phyloP scores from a whole-genome alignment of 805 yeast species.

The Candida broadrunensis region DNA sequence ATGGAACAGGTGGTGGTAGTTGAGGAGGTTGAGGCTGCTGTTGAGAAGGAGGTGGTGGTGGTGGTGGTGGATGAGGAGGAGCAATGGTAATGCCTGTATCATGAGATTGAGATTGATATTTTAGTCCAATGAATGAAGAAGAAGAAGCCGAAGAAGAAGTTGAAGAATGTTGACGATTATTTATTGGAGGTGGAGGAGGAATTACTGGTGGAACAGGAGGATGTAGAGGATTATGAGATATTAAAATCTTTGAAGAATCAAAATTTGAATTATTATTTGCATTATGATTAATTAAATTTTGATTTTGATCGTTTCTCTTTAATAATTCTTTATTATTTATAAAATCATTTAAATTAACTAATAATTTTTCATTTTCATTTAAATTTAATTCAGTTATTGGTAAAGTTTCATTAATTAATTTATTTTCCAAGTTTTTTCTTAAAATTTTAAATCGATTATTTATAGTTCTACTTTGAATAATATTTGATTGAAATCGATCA shows the following conservation, averaged over 20 bases:
- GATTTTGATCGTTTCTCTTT: constrained; percentile 4
- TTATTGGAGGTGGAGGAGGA: too few relatives aligned
- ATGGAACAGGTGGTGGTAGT: not conserved
- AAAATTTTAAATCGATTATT: constrained; percentile 21
- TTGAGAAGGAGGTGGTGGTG: constrained; percentile 1
- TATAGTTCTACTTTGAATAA: constrained; percentile 23
- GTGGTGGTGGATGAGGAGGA: too few relatives aligned
- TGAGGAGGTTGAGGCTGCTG: constrained; percentile 3
- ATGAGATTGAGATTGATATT: too few relatives aligned
- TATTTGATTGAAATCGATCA: constrained; percentile 10
- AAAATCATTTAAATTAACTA: constrained; percentile 14
- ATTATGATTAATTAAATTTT: too few relatives aligned
- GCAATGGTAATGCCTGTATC: too few relatives aligned
- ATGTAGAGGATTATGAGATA: too few relatives aligned
- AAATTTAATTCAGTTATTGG: constrained; percentile 7
- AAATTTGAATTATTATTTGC: too few relatives aligned
- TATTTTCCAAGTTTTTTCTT: constrained; percentile 17
- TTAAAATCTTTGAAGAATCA: too few relatives aligned
- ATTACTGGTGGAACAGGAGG: too few relatives aligned
- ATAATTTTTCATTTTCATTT: constrained; percentile 19
- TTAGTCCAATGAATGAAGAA: too few relatives aligned
- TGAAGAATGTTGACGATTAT: too few relatives aligned
- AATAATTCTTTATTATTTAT: constrained; percentile 5
- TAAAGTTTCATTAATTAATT: constrained; percentile 5
- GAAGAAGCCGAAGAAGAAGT: too few relatives aligned